Percentiles rank a stretch among this genome's conserved stretches.
Evolutionary conservation across 1,284 basidiomycete species (phyloP).

Genomic region (Volvariella surrecta): DNA sequence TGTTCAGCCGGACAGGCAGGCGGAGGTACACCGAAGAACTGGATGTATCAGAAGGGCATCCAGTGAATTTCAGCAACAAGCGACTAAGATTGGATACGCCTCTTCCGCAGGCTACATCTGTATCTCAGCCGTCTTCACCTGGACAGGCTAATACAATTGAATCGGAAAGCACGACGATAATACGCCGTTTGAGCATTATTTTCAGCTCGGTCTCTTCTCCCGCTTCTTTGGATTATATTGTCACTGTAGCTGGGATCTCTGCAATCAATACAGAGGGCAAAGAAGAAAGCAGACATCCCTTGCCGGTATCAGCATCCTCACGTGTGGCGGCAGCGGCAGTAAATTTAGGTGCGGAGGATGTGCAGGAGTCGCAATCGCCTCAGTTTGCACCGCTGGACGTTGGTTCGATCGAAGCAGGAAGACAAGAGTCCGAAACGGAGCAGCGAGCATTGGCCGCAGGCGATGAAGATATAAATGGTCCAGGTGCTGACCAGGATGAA

Average conservation of each 20-base stretch:
- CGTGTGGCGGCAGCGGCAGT: background rate
- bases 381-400: constrained; percentile 30
- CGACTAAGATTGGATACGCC: constrained; percentile 12
- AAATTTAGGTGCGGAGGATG: background rate
- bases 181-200: constrained; percentile 63
- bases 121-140: background rate
- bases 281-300: background rate
- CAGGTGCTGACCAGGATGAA: constrained; percentile 24
- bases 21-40: constrained; percentile 43
- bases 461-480: constrained; percentile 7
- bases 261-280: constrained; percentile 20
- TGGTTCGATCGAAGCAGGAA: constrained; percentile 22
- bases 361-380: constrained; percentile 8
- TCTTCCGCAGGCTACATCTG: background rate
- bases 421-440: background rate
- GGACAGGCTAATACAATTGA: constrained; percentile 9
- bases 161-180: constrained; percentile 30
- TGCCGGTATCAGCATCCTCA: background rate
- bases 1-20: constrained; percentile 72
- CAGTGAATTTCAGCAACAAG: constrained; percentile 19
- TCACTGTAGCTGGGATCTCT: constrained; percentile 52
- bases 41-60: constrained; percentile 8
- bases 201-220: constrained; percentile 62
- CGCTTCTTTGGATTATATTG: constrained; percentile 62
- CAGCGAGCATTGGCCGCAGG: constrained; percentile 8